Percentiles rank a stretch among this genome's conserved stretches.
Conservation (phyloP, 2,329 filamentous ascomycete genomes). For the Monosporascus cannonballus region DNA sequence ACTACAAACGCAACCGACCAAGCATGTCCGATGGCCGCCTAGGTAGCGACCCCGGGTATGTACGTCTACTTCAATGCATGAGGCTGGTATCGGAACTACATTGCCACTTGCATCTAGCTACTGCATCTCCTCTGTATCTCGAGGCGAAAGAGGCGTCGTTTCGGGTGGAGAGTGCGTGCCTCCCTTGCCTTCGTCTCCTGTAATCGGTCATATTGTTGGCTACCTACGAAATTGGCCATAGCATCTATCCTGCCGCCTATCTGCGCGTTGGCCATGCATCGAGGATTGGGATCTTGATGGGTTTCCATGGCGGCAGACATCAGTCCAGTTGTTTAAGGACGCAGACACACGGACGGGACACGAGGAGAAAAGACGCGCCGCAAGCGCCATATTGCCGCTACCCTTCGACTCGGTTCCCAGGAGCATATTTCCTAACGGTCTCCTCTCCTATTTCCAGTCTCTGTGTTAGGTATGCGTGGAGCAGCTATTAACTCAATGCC, state of each 20-base stretch:
- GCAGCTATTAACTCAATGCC: too few species aligned
- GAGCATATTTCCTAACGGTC: too few species aligned
- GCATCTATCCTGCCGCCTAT: slow-evolving; percentile 27
- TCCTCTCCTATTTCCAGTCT: too few species aligned
- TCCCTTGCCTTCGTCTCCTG: slow-evolving; percentile 19
- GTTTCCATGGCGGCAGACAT: slow-evolving; percentile 19
- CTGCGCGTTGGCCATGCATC: slow-evolving; percentile 20
- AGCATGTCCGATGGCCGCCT: slow-evolving; percentile 3
- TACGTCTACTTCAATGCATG: slow-evolving; percentile 18
- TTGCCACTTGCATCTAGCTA: slow-evolving; percentile 1
- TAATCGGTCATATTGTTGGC: slow-evolving; percentile 23
- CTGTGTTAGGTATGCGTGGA: too few species aligned
- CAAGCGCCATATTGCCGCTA: too few species aligned
- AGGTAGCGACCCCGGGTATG: slow-evolving; percentile 3
- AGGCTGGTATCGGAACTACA: slow-evolving; percentile 15
- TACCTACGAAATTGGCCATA: slow-evolving; percentile 29
- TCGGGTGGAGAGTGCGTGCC: slow-evolving; percentile 14
- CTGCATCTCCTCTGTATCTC: slow-evolving; percentile 5
- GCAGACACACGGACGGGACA: slow-evolving; percentile 21
- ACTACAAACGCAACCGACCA: slow-evolving; percentile 10
- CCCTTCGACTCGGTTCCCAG: too few species aligned
- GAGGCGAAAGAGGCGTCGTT: slow-evolving; percentile 9
- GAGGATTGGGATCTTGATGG: slow-evolving; percentile 18
- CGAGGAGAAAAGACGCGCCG: slow-evolving; percentile 26
- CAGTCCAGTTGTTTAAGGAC: slow-evolving; percentile 21